Evolutionary conservation across 176 grass and related monocot genomes (phyloP), one percentile per base, ranked within the genome.

Genomic region (Lolium rigidum): DNA sequence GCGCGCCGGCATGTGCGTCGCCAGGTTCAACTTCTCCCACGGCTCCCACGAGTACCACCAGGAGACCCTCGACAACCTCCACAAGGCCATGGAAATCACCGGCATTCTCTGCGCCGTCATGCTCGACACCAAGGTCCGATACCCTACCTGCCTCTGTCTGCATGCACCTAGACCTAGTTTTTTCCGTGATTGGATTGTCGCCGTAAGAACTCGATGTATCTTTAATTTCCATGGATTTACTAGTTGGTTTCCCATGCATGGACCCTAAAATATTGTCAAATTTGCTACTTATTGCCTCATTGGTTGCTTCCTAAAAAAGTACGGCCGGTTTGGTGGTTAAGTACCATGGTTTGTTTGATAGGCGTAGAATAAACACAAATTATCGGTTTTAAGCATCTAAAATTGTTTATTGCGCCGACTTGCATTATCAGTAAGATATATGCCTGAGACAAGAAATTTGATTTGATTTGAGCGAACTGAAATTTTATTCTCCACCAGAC

Each of bases 21-120:
- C 95, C 1, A 79, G 95, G 38, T 98, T 98, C 87, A 98, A 98
- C 85, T 98, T 98, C 91, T 98, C 95, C 22, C 95, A 95, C 58
- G 95, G 95, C 46, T 95, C 95, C 3, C 91, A 92, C 77, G 93
- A 86, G 38, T 98, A 98, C 77, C 95, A 95, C 83, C 85, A 98
- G 80, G 89, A 98, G 87, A 95, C 95, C 43, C 91, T 98, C 17
- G 85, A 93, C 21, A 95, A 98, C 68, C 95, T 98, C 61, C 95
- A 84, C 24, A 57, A 60, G 51, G 91, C 93, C 70, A 95, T 95
- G 91, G 95, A 92, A 0, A 46, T 85, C 73, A 98, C 93, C 37
- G 89, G 93, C 47, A 80, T 97, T 48, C 87, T 94, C 61, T 97
- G 95, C 90, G 95, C 95, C 86, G 92, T 93, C 73, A 93, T 97